These are phyloP conservation scores for Cryphonectria radicalis DNA, from an alignment of 2,329 filamentous ascomycete species.

Conservation along the genomic window DNA sequence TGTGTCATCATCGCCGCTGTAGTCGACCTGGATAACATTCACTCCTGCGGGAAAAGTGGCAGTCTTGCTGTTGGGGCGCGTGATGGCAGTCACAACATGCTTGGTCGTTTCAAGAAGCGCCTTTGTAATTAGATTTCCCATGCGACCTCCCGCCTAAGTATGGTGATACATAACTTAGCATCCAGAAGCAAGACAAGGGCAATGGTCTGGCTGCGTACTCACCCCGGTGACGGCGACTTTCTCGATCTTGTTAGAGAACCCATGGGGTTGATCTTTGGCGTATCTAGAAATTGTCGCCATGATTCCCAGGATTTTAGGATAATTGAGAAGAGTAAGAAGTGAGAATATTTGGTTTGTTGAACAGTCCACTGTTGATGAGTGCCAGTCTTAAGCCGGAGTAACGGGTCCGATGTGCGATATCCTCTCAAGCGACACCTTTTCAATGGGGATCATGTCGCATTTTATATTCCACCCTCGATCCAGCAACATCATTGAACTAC, in stretches of 20 bases:
- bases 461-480: neutral
- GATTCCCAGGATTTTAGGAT: neutral
- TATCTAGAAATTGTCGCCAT: neutral
- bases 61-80: constrained; percentile 46
- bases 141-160: constrained; percentile 31
- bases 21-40: constrained; percentile 45
- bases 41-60: constrained; percentile 45
- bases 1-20: constrained; percentile 43
- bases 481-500: neutral
- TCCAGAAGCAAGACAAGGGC: neutral
- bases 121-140: constrained; percentile 31
- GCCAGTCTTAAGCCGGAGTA: neutral
- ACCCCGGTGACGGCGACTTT: constrained; percentile 29
- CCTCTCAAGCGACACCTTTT: neutral
- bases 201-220: constrained; percentile 1
- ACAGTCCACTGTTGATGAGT: neutral
- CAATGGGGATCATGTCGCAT: neutral
- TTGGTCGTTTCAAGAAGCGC: constrained; percentile 47
- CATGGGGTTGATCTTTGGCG: constrained; percentile 7
- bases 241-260: constrained; percentile 30
- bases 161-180: neutral
- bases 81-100: constrained; percentile 54
- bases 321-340: neutral
- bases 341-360: neutral
- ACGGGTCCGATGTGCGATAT: neutral